Conservation (phyloP, 768 basidiomycete species). For the Pleurotus salmoneostramineus region DNA sequence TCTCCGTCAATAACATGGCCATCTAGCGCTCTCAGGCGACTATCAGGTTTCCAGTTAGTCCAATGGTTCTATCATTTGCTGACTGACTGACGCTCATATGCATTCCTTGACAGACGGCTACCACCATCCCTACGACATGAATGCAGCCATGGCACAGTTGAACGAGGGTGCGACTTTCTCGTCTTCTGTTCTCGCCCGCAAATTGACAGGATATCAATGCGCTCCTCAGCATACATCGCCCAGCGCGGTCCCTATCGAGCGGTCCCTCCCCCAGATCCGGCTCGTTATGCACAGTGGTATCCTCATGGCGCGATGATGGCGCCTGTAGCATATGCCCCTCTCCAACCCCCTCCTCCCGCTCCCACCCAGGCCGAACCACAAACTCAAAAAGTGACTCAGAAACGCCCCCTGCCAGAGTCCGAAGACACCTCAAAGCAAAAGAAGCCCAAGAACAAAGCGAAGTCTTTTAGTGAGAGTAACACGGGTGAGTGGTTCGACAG, state of each 20-base stretch:
- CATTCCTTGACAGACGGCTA: slow-evolving; percentile 23
- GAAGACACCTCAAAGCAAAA: slow-evolving; percentile 44
- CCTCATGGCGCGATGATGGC: background rate
- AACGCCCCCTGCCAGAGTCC: slow-evolving; percentile 30
- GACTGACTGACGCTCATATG: background rate
- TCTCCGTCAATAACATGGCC: slow-evolving; percentile 13
- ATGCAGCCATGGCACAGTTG: slow-evolving; percentile 21
- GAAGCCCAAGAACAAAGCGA: slow-evolving; percentile 37
- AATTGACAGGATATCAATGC: slow-evolving; percentile 25
- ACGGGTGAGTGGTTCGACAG: slow-evolving; percentile 11
- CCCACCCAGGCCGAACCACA: slow-evolving; percentile 9
- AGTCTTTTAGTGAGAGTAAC: slow-evolving; percentile 24
- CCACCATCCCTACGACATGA: slow-evolving; percentile 27
- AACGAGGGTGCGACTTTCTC: slow-evolving; percentile 22
- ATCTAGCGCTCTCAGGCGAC: slow-evolving; percentile 39
- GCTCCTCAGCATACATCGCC: slow-evolving; percentile 56
- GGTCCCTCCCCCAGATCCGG: slow-evolving; percentile 16
- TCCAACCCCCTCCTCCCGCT: background rate
- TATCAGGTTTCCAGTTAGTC: slow-evolving; percentile 34
- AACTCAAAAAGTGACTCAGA: slow-evolving; percentile 17
- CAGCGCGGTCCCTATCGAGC: slow-evolving; percentile 35
- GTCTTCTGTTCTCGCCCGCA: too few relatives aligned
- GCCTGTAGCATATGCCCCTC: slow-evolving; percentile 9
- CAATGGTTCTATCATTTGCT: slow-evolving; percentile 2
- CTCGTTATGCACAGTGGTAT: slow-evolving; percentile 23